phyloP scores from a whole-genome alignment of 805 yeast genomes.

The Metschnikowia anglica region DNA sequence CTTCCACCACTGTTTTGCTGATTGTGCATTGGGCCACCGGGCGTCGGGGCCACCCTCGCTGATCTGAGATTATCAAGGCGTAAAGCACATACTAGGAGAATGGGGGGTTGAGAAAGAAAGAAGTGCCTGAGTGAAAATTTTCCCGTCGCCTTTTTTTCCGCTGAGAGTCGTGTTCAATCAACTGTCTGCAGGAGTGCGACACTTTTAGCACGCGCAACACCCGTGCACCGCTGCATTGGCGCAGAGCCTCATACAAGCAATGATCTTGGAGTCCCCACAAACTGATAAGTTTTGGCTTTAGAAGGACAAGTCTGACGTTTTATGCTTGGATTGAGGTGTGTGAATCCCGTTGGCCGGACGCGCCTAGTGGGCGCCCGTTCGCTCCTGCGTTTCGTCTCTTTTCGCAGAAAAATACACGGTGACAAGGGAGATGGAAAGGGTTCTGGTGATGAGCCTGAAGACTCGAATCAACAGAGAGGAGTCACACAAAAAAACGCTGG shows the following conservation, averaged over 20 bases:
- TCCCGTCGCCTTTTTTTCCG: not conserved
- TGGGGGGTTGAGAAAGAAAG: not conserved
- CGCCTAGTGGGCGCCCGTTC: not conserved
- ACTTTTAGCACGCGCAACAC: not conserved
- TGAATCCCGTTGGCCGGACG: not conserved
- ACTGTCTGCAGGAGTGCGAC: slow-evolving; percentile 8
- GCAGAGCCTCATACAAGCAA: not conserved
- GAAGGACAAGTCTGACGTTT: not conserved
- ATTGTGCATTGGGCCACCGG: slow-evolving; percentile 12
- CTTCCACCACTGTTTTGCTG: slow-evolving; percentile 22
- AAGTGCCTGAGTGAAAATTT: not conserved
- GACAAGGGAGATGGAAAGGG: not conserved
- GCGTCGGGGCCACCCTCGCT: slow-evolving; percentile 4
- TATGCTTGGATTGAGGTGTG: not conserved
- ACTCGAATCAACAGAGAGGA: not conserved
- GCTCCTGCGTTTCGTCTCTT: not conserved
- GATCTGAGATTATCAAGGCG: slow-evolving; percentile 3
- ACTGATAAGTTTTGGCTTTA: not conserved
- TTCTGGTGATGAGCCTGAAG: slow-evolving; percentile 1
- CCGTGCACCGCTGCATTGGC: slow-evolving; percentile 6
- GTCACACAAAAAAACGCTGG: not conserved
- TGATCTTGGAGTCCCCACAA: not conserved
- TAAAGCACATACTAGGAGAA: slow-evolving; percentile 6
- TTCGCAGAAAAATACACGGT: not conserved
- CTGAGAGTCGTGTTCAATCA: not conserved